phyloP scores from a whole-genome alignment of 2,329 filamentous ascomycete genomes.

The Cyclaneusma minus region DNA sequence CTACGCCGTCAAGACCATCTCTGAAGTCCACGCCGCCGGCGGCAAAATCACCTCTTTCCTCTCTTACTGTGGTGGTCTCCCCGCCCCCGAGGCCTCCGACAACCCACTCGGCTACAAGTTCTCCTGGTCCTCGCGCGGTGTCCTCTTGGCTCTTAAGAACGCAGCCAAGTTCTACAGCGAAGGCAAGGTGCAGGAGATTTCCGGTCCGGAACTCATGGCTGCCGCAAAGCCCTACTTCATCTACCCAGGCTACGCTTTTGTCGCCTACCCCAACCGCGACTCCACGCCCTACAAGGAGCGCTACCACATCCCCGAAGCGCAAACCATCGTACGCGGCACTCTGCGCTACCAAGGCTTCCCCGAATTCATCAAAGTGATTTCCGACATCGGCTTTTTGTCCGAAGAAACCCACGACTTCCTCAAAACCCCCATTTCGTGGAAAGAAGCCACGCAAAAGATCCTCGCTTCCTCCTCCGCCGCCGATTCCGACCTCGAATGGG shows the following conservation, averaged over 20 bases:
- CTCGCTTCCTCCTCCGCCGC: conserved; percentile 50
- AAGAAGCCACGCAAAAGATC: conserved; percentile 67
- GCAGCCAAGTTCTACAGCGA: conserved; percentile 70
- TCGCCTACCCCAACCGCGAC: conserved; percentile 89
- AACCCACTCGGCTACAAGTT: conserved; percentile 94
- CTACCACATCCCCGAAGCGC: conserved; percentile 78
- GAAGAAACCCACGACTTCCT: conserved; percentile 53
- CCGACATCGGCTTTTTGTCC: conserved; percentile 77
- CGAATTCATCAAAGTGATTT: conserved; percentile 73
- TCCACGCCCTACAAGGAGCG: conserved; percentile 75
- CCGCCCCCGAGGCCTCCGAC: conserved; percentile 56
- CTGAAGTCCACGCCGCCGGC: conserved; percentile 71
- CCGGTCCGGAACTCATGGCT: conserved; percentile 62
- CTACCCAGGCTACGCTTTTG: conserved; percentile 77
- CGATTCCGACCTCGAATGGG: conserved; percentile 54
- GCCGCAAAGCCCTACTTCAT: conserved; percentile 81
- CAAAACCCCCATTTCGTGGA: conserved; percentile 59
- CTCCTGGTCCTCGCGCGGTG: conserved; percentile 61
- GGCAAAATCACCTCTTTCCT: conserved; percentile 76
- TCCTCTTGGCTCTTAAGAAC: conserved; percentile 76
- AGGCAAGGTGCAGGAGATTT: conserved; percentile 55
- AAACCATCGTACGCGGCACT: conserved; percentile 75
- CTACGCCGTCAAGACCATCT: conserved; percentile 77
- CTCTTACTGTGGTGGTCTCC: conserved; percentile 72
- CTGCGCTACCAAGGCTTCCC: conserved; percentile 83